These are phyloP conservation scores for Globisporangium spinosum DNA, from an alignment of 352 stramenopile genomes.

Conservation along the genomic window DNA sequence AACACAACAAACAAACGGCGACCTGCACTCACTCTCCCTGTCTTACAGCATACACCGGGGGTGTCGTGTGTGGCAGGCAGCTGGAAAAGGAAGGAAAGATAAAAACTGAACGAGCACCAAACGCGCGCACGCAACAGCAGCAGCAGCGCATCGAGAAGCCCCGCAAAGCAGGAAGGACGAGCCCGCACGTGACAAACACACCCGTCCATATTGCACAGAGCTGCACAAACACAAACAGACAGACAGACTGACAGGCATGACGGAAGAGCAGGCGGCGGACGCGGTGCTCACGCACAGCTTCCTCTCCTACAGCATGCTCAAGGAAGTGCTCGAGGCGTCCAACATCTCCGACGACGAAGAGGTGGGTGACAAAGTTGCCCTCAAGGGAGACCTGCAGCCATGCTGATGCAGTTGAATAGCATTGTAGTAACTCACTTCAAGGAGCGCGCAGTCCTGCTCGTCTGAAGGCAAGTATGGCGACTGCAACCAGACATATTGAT, in stretches of 20 bases:
- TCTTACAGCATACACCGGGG: neutral
- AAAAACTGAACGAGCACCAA: slow-evolving; percentile 10
- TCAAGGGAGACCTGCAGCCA: neutral
- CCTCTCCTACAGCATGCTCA: slow-evolving; percentile 71
- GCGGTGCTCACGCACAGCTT: slow-evolving; percentile 49
- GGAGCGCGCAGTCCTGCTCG: too few relatives aligned
- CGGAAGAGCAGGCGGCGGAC: slow-evolving; percentile 7
- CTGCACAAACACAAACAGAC: neutral
- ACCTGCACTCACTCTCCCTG: slow-evolving; percentile 7
- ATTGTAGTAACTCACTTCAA: neutral
- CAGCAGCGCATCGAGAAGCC: slow-evolving; percentile 3
- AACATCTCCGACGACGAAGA: slow-evolving; percentile 80
- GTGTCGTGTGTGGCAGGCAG: neutral
- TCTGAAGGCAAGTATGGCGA: neutral
- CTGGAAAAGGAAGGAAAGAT: neutral
- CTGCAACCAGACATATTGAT: neutral
- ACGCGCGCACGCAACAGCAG: neutral
- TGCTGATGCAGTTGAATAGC: neutral
- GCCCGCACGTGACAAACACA: neutral
- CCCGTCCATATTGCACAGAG: neutral
- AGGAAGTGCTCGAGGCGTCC: slow-evolving; percentile 67
- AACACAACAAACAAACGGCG: neutral
- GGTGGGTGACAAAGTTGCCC: slow-evolving; percentile 25
- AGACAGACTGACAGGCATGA: neutral
- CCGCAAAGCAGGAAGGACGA: neutral